phyloP scores from a whole-genome alignment of 106 monocot species.

The Chionographis japonica region DNA sequence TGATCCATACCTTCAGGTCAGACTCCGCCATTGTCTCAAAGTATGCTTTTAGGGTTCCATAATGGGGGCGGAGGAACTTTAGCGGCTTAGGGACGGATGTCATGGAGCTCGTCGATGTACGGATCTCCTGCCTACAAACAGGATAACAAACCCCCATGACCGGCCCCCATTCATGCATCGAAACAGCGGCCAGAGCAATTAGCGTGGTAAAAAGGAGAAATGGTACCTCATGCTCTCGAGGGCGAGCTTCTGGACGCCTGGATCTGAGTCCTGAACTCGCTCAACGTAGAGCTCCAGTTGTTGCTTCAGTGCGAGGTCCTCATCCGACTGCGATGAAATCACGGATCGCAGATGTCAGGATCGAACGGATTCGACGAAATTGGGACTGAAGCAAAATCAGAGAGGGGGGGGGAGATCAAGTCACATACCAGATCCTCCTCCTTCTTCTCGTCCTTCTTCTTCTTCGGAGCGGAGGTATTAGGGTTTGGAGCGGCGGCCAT shows the following conservation, averaged over 20 bases:
- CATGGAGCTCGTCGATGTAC: slow-evolving; percentile 91
- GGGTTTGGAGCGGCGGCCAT: slow-evolving; percentile 72
- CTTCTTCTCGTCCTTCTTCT: slow-evolving; percentile 97
- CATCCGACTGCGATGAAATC: slow-evolving; percentile 58
- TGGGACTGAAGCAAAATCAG: background rate
- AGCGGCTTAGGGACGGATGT: slow-evolving; percentile 94
- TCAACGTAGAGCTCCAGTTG: slow-evolving; percentile 88
- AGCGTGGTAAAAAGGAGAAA: background rate
- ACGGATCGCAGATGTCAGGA: background rate
- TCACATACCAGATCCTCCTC: slow-evolving; percentile 86
- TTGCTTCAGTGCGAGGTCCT: slow-evolving; percentile 90
- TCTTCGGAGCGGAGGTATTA: slow-evolving; percentile 37
- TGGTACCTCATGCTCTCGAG: slow-evolving; percentile 93
- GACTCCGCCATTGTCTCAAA: slow-evolving; percentile 79
- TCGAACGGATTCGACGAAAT: background rate
- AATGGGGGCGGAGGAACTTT: slow-evolving; percentile 91
- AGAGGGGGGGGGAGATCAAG: background rate
- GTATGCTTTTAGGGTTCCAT: slow-evolving; percentile 73
- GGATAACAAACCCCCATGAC: background rate
- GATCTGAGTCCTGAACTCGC: slow-evolving; percentile 78
- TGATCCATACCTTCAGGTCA: slow-evolving; percentile 62
- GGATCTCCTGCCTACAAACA: slow-evolving; percentile 82
- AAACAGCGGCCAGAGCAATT: background rate
- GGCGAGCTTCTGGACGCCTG: slow-evolving; percentile 89
- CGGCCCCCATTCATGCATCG: background rate